phyloP scores from a whole-genome alignment of 176 grass and related monocot species.

The Pontederia paniculata region DNA sequence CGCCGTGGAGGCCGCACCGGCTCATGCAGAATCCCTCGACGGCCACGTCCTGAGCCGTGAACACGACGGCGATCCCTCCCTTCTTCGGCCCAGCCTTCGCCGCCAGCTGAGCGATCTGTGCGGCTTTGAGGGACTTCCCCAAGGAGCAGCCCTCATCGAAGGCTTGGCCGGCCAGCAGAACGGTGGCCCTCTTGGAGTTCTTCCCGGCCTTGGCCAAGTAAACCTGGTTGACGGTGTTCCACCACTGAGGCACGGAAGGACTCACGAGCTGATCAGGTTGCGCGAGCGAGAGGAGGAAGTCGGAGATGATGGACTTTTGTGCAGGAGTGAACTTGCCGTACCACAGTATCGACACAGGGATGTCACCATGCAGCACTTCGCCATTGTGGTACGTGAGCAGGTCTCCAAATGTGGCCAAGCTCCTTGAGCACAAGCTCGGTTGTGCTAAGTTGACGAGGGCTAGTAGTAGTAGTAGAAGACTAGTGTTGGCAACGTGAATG shows the following conservation, averaged over 20 bases:
- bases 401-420: constrained; percentile 21
- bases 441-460: not conserved
- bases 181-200: constrained; percentile 35
- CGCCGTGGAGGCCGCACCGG: constrained; percentile 75
- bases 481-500: too few species aligned
- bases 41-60: constrained; percentile 63
- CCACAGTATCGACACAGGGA: constrained; percentile 65
- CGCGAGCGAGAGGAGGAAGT: constrained; percentile 52
- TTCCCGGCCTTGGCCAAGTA: constrained; percentile 32
- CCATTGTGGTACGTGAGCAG: constrained; percentile 68
- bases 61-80: constrained; percentile 63
- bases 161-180: constrained; percentile 23
- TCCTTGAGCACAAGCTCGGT: not conserved
- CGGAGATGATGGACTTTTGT: constrained; percentile 52
- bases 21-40: constrained; percentile 90
- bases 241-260: constrained; percentile 63
- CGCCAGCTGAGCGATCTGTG: constrained; percentile 37
- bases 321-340: constrained; percentile 62
- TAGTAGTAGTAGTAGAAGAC: not conserved
- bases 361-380: constrained; percentile 46
- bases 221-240: constrained; percentile 58
- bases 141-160: constrained; percentile 41
- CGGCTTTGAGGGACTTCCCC: constrained; percentile 31
- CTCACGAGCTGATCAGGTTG: constrained; percentile 13
- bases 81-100: constrained; percentile 23